Conservation (phyloP, 2,329 filamentous ascomycete species). For the Diplodia scrobiculata region DNA sequence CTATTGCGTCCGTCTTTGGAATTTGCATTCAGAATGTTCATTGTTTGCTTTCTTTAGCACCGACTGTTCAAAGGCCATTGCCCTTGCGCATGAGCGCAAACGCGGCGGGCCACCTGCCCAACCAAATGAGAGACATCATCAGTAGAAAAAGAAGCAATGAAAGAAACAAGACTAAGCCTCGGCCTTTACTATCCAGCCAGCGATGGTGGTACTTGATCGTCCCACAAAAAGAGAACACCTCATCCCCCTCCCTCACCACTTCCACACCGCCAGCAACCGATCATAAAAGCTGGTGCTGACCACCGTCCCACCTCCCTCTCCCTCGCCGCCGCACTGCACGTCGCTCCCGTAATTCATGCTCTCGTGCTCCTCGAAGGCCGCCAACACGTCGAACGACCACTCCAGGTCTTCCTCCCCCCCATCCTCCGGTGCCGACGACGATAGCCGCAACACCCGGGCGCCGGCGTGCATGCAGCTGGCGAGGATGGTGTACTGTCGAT, state of each 20-base stretch:
- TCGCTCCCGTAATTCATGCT: slow-evolving; percentile 96
- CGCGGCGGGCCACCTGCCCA: not conserved
- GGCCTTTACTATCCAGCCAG: too few species aligned
- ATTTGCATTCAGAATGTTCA: not conserved
- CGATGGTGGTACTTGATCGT: too few species aligned
- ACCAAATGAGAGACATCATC: not conserved
- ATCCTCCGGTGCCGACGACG: slow-evolving; percentile 27
- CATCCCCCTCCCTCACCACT: slow-evolving; percentile 26
- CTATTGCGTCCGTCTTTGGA: not conserved
- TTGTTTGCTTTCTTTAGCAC: not conserved
- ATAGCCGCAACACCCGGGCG: slow-evolving; percentile 62
- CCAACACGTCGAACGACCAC: slow-evolving; percentile 68
- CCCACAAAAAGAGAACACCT: too few species aligned
- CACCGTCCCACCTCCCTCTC: slow-evolving; percentile 47
- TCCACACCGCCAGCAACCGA: slow-evolving; percentile 69
- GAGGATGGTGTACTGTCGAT: slow-evolving; percentile 57
- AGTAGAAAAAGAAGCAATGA: not conserved
- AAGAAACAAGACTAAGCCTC: not conserved
- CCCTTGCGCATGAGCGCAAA: not conserved
- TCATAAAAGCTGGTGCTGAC: slow-evolving; percentile 80
- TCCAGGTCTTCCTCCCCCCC: slow-evolving; percentile 22
- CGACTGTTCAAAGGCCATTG: not conserved
- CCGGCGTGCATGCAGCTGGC: slow-evolving; percentile 96
- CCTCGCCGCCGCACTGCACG: slow-evolving; percentile 51
- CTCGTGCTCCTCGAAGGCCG: slow-evolving; percentile 77